Percentiles rank a stretch among this genome's conserved stretches.
Evolutionary conservation across 2,329 filamentous ascomycete genomes (phyloP).

Genomic region (Paracoccidioides brasiliensis): DNA sequence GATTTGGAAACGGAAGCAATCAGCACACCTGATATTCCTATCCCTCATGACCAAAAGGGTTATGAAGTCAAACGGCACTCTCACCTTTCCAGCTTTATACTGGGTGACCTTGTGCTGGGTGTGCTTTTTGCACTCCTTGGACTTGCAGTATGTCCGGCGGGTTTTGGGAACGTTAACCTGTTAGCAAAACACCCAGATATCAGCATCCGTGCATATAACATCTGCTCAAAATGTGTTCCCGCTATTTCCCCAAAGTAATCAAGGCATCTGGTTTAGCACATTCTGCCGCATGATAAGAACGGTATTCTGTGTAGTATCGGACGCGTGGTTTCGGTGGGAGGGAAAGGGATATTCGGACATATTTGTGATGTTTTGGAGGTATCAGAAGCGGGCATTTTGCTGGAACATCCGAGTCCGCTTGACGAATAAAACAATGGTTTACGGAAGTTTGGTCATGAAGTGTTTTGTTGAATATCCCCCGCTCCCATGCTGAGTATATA

Average conservation of each 20-base stretch:
- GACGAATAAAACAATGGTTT: not conserved
- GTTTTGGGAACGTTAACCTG: conserved; percentile 98
- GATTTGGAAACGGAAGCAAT: not conserved
- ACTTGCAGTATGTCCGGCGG: conserved; percentile 94
- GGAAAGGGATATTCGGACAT: not conserved
- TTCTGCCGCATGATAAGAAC: not conserved
- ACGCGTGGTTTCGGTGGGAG: not conserved
- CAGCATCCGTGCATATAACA: not conserved
- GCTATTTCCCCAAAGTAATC: not conserved
- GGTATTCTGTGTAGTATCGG: not conserved
- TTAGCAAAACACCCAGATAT: conserved; percentile 8
- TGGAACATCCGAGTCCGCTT: not conserved
- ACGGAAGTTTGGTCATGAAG: not conserved
- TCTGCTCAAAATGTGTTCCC: not conserved
- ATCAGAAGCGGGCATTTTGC: not conserved
- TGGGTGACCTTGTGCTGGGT: conserved; percentile 87
- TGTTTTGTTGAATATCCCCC: not conserved
- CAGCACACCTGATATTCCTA: not conserved
- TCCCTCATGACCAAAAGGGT: not conserved
- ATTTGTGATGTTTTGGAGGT: not conserved
- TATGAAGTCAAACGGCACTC: conserved; percentile 13
- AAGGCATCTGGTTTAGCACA: not conserved
- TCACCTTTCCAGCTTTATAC: conserved; percentile 91
- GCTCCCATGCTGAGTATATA: not conserved
- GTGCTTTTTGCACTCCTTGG: conserved; percentile 87